Conservation (phyloP, 805 yeast genomes). For the Dipodascus albidus region DNA sequence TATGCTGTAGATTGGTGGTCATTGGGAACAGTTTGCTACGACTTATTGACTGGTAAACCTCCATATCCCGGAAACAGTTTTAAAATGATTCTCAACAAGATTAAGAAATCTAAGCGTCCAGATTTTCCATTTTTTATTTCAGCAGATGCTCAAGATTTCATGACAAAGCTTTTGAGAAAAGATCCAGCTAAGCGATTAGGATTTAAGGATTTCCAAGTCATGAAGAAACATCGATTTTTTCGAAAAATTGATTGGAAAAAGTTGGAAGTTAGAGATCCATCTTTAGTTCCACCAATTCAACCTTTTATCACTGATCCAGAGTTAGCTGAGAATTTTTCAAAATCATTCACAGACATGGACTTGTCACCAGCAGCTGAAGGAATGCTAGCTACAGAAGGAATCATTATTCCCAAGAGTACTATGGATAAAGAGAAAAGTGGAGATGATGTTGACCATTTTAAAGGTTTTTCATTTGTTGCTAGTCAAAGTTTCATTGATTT, state of each 20-base stretch:
- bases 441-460: not conserved
- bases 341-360: conserved; percentile 62
- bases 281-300: conserved; percentile 60
- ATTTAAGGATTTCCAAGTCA: conserved; percentile 39
- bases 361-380: conserved; percentile 12
- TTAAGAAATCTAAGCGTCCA: conserved; percentile 50
- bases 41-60: conserved; percentile 75
- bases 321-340: conserved; percentile 75
- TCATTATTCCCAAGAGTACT: conserved; percentile 8
- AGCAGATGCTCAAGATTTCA: conserved; percentile 67
- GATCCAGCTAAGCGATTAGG: conserved; percentile 58
- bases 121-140: conserved; percentile 67
- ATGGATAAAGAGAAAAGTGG: not conserved
- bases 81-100: conserved; percentile 64
- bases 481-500: conserved; percentile 1
- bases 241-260: conserved; percentile 62
- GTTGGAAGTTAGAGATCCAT: conserved; percentile 37
- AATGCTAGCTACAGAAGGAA: not conserved
- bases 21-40: conserved; percentile 69
- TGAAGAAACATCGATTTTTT: conserved; percentile 62
- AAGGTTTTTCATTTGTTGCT: not conserved
- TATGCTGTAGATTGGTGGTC: conserved; percentile 89
- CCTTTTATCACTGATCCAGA: conserved; percentile 75
- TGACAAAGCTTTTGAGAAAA: conserved; percentile 54
- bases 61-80: conserved; percentile 81